Evolutionary conservation across 768 basidiomycete species (phyloP), one percentile per base, ranked within the genome.

Genomic region (Coprinopsis strossmayeri): DNA sequence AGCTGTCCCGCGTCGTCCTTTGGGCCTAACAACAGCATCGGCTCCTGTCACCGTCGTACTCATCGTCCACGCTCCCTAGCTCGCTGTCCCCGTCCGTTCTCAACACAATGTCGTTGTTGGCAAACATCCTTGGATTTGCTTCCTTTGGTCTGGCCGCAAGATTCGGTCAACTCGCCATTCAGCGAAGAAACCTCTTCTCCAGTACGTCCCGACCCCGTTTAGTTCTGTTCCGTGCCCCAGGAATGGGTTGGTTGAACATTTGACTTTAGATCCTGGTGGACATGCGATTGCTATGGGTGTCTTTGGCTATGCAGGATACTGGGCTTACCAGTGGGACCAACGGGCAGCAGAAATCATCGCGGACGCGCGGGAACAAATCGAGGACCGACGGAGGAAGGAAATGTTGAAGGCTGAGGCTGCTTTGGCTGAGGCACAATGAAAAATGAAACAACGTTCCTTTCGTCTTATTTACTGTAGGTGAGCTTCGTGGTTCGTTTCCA

Each of bases 121-220:
- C 79, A 43, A 87, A 79, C 60, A 66, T 91, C 53, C 63, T 89
- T 60, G 87, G 88, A 34, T 89, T 89, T 66, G 86, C 88, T 2
- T 65, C 77, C 49, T 84, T 91, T 60, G 92, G 92, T 35, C 83
- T 96, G 50, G 82, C 83, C 18, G 82, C 84, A 17, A 77, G 93
- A 51, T 72, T 91, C 52, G 90, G 88, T 57, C 91, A 94, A 68
- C 81, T 96, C 20, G 86, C 84, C 46, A 86, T 96, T 59, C 85
- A 91, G 65, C 82, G 76, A 61, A 75, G 86, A 59, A 81, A 82
- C 60, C 74, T 93, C 51, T 78, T 87, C 65, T 76, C 81, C 39
- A 90, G 92, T 94, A 61, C 63, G 91, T 78, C 18, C 48, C 24
- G 12, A 3, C 30, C 21, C 26, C 11, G 43, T 24, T 24, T n/a